Evolutionary conservation across 768 basidiomycete species (phyloP).

Genomic region (Amanita pallidorosea): DNA sequence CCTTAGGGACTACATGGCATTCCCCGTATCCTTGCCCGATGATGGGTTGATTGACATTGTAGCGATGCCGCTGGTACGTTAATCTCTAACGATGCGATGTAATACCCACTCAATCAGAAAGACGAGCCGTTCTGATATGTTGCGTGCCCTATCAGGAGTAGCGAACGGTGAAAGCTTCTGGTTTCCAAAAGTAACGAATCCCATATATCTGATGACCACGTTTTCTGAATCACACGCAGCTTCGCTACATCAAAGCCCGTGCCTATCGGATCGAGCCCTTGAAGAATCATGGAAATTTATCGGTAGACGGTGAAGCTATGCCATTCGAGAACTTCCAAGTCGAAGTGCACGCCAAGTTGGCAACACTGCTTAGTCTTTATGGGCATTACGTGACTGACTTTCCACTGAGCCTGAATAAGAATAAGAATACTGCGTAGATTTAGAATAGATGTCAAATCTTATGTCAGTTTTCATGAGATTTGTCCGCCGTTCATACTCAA

Average conservation of each 20-base stretch:
- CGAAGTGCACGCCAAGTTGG: slow-evolving; percentile 61
- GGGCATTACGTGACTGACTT: slow-evolving; percentile 55
- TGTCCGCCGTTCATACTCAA: not conserved
- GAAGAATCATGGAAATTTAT: slow-evolving; percentile 38
- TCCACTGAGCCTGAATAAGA: slow-evolving; percentile 10
- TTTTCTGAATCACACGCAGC: slow-evolving; percentile 22
- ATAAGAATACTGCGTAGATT: not conserved
- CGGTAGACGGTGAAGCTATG: slow-evolving; percentile 72
- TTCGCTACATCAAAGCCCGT: slow-evolving; percentile 62
- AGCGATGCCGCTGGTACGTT: slow-evolving; percentile 49
- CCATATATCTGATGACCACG: not conserved
- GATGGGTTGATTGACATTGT: slow-evolving; percentile 72
- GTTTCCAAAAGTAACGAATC: slow-evolving; percentile 35
- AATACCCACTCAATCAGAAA: not conserved
- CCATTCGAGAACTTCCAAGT: slow-evolving; percentile 70
- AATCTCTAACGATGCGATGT: not conserved
- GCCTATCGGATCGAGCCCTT: slow-evolving; percentile 66
- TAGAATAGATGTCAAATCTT: no score
- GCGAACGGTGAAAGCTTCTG: slow-evolving; percentile 53
- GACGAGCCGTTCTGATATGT: not conserved
- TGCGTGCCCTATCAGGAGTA: slow-evolving; percentile 42
- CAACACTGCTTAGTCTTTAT: slow-evolving; percentile 52
- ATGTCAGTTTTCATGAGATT: no score
- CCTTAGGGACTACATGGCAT: slow-evolving; percentile 65
- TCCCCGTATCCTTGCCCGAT: slow-evolving; percentile 70